Base-by-base conservation (phyloP, 768 basidiomycete species). In the Leccinum variicolor region DNA sequence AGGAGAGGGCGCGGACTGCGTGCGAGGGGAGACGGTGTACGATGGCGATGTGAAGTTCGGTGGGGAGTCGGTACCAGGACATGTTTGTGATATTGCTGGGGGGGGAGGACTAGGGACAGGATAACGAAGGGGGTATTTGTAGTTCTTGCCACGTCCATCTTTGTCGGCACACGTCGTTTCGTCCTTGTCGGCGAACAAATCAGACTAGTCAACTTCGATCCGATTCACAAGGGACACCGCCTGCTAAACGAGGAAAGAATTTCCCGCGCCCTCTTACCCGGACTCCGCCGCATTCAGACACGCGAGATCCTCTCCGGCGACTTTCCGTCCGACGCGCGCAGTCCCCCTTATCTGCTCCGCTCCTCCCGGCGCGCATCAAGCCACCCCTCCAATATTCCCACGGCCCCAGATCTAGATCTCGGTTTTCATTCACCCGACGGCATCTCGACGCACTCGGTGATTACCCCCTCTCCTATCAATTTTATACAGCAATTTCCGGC, bases 21-120 rank as follows among this genome's bases (percentile, higher is more conserved):
- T 66, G 56, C 21, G 67, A 62, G 48, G 76, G 77, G 63, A 89
- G 79, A 57, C 71, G 67, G 46, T 76, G 79, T 48, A 86, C 71
- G 68, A 90, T 64, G 26, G 80, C 74, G 63, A 86, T 77, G 72
- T 83, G 84, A 69, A 90, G 83, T 62, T 90, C 89, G 0, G 75
- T 74, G 47, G 89, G 89, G 61, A 90, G 84, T 23, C 69, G 51
- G 59, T 76, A 65, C 88, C 88, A 89, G 51, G 72, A 57, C 59
- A 70, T 64, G 52, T 13, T 41, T 21, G 13, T 26, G 50, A 33
- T 17, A 33, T 6, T 15, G 23, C 9, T 34, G 15, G 36, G n/a
- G 17, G 6, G 19, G 26, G 23, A 11, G 9, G 36, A 6, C 23
- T 14, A 3, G 5, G 21, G 19, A n/a, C 4, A 41, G 41, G 13